Percentiles rank a stretch among this genome's conserved stretches.
phyloP scores from a whole-genome alignment of 139 green algal species.

The Pseudopediastrum boryanum region DNA sequence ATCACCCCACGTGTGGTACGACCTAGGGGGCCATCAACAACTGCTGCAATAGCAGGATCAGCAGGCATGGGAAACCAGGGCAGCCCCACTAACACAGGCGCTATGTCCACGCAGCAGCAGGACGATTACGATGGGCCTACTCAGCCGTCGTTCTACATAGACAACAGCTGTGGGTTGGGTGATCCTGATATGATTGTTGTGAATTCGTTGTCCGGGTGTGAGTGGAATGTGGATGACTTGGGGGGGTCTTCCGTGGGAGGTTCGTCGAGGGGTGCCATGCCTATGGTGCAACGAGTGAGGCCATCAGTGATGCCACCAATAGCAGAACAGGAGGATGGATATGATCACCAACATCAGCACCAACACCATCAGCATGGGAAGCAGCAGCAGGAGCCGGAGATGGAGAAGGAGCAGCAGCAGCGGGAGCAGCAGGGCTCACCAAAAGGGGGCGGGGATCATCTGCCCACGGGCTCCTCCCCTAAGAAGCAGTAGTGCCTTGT shows the following conservation, averaged over 20 bases:
- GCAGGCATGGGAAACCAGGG: not conserved
- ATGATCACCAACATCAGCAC: too few species aligned
- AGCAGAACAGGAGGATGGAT: not conserved
- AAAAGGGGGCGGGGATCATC: too few species aligned
- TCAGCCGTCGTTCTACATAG: conserved; percentile 16
- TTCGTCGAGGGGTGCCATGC: too few species aligned
- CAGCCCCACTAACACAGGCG: too few species aligned
- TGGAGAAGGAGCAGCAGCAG: too few species aligned
- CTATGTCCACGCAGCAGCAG: not conserved
- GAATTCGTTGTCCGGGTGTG: not conserved
- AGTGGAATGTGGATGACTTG: not conserved
- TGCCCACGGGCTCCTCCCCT: too few species aligned
- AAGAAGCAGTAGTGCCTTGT: too few species aligned
- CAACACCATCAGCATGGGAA: too few species aligned
- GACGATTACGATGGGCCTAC: not conserved
- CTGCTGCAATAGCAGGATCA: not conserved
- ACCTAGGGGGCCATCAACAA: not conserved
- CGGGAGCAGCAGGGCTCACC: too few species aligned
- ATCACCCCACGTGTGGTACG: not conserved
- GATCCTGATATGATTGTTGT: conserved; percentile 3
- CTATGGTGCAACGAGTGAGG: not conserved
- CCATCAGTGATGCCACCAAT: conserved; percentile 10
- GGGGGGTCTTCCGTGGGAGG: too few species aligned
- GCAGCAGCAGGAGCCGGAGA: too few species aligned
- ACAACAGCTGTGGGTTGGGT: conserved; percentile 5